These are phyloP conservation scores for Calonectria hawksworthii DNA, from an alignment of 2,329 filamentous ascomycete species.

Conservation along the genomic window DNA sequence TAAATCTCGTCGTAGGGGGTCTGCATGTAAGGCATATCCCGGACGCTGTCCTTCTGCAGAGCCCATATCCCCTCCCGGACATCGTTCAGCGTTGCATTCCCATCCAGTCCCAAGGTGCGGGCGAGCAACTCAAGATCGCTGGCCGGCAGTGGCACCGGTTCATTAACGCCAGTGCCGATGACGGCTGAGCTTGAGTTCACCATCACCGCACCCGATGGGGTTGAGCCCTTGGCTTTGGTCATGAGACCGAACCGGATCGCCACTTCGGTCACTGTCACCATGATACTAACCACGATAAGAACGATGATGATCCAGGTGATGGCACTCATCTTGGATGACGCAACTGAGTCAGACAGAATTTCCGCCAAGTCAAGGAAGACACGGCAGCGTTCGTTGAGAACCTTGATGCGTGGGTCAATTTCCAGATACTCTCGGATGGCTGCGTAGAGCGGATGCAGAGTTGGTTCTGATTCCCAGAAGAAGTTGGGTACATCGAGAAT, in stretches of 20 bases:
- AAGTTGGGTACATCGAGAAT: constrained; percentile 97
- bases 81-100: constrained; percentile 53
- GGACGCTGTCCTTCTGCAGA: constrained; percentile 41
- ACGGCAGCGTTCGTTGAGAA: constrained; percentile 95
- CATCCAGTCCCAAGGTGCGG: constrained; percentile 49
- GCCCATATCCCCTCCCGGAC: constrained; percentile 50
- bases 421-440: constrained; percentile 98
- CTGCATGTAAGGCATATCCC: constrained; percentile 27
- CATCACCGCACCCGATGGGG: constrained; percentile 20
- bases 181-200: constrained; percentile 32
- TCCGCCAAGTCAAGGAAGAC: constrained; percentile 97
- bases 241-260: constrained; percentile 87
- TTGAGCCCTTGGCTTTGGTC: constrained; percentile 39
- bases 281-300: constrained; percentile 90
- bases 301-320: constrained; percentile 99
- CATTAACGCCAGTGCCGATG: constrained; percentile 28
- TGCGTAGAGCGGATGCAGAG: constrained; percentile 91
- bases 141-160: constrained; percentile 33
- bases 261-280: constrained; percentile 92
- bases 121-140: constrained; percentile 54
- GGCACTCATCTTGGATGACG: constrained; percentile 93
- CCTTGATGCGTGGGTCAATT: constrained; percentile 95
- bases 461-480: constrained; percentile 98
- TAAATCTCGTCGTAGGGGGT: constrained; percentile 35
- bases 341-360: constrained; percentile 92